Conservation (phyloP, 345 rosid genomes). For the Syzygium jambos region DNA sequence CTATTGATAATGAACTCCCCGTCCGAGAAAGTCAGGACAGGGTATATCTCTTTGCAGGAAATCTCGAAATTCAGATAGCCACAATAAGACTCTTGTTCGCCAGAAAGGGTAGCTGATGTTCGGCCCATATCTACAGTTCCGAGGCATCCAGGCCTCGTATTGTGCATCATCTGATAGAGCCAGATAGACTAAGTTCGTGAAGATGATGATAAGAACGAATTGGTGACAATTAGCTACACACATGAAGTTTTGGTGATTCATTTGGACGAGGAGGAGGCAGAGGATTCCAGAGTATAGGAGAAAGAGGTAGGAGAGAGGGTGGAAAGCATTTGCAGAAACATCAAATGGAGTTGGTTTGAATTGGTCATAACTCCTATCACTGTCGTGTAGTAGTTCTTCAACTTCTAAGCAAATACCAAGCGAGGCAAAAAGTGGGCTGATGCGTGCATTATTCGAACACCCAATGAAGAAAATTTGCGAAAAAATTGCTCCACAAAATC, state of each 20-base stretch:
- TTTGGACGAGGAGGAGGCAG: background rate
- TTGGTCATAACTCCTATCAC: background rate
- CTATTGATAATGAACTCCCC: background rate
- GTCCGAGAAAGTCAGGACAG: background rate
- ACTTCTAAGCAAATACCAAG: background rate
- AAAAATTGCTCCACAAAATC: too few species aligned
- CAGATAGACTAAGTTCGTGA: too few species aligned
- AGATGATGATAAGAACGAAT: background rate
- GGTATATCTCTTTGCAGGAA: background rate
- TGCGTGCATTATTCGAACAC: too few species aligned
- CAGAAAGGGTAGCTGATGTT: background rate
- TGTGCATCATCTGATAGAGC: too few species aligned
- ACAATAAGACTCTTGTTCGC: background rate
- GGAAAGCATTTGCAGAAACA: background rate
- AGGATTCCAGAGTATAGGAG: too few species aligned
- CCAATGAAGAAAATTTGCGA: too few species aligned
- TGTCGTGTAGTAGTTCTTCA: background rate
- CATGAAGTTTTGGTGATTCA: background rate
- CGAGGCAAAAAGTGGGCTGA: background rate
- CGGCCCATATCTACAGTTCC: background rate
- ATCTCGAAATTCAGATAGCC: background rate
- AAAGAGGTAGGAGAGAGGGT: too few species aligned
- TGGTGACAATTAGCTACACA: slow-evolving; percentile 13
- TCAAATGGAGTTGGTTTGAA: background rate
- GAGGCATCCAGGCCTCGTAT: background rate